A percentile compares a stretch with the other conserved stretches of the same genome.
Conservation (phyloP, 306 rosid genomes). For the Cucurbita moschata region DNA sequence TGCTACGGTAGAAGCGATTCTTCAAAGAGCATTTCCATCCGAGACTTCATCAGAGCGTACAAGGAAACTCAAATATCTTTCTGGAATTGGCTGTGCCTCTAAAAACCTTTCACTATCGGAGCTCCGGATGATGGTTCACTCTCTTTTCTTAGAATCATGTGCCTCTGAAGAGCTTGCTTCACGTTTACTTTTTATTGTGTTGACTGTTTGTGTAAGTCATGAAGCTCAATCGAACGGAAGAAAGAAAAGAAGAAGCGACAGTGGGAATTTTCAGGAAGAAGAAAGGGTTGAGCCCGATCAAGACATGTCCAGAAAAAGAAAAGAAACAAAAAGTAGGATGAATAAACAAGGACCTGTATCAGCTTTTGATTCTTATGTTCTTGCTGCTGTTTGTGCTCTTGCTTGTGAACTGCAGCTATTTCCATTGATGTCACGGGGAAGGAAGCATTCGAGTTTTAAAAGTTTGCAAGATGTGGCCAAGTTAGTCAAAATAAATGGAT, state of each 20-base stretch:
- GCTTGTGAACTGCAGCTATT: conserved; percentile 88
- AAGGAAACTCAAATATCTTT: conserved; percentile 58
- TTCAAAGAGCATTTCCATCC: conserved; percentile 80
- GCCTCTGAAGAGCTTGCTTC: conserved; percentile 91
- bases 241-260: conserved; percentile 66
- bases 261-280: conserved; percentile 30
- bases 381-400: conserved; percentile 94
- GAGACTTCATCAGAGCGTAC: conserved; percentile 57
- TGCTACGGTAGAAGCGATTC: conserved; percentile 91
- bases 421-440: conserved; percentile 58
- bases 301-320: conserved; percentile 33
- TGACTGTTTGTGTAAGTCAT: conserved; percentile 91
- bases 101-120: conserved; percentile 89
- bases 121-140: conserved; percentile 97
- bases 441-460: conserved; percentile 30
- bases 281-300: conserved; percentile 34
- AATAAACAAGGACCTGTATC: conserved; percentile 85
- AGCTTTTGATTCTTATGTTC: conserved; percentile 91
- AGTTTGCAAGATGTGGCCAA: conserved; percentile 29
- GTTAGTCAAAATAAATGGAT: conserved; percentile 45
- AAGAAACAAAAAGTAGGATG: conserved; percentile 28
- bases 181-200: conserved; percentile 80
- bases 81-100: conserved; percentile 55
- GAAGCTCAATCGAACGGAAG: conserved; percentile 74
- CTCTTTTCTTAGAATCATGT: conserved; percentile 91